phyloP scores from a whole-genome alignment of 208 protist species.

The Trichomonas vaginalis region DNA sequence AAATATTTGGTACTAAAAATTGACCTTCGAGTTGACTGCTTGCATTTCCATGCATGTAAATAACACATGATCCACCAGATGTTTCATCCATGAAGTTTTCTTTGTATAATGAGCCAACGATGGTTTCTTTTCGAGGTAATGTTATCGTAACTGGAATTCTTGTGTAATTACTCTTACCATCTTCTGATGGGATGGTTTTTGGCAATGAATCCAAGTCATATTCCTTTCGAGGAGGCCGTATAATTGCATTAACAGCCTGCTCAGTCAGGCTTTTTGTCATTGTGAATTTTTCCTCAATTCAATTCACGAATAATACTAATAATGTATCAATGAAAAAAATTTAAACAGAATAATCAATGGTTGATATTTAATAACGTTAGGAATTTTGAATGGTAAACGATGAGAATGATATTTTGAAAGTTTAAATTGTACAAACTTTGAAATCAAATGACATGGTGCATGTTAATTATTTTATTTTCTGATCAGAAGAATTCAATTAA shows the following conservation, averaged over 20 bases:
- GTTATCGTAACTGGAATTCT: neutral
- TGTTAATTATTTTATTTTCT: too few species aligned
- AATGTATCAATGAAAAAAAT: too few species aligned
- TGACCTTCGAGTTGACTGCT: neutral
- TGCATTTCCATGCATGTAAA: neutral
- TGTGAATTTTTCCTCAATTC: too few species aligned
- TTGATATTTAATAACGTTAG: too few species aligned
- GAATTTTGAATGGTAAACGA: too few species aligned
- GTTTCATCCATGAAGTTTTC: neutral
- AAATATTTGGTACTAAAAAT: conserved; percentile 3
- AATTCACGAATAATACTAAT: too few species aligned
- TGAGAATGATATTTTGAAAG: too few species aligned
- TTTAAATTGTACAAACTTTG: too few species aligned
- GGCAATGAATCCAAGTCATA: neutral
- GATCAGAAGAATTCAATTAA: too few species aligned
- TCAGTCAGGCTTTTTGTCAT: neutral
- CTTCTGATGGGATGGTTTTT: neutral
- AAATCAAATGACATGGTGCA: too few species aligned
- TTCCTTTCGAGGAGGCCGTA: neutral
- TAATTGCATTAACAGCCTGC: neutral
- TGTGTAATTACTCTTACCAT: neutral
- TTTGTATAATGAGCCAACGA: neutral
- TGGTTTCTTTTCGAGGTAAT: neutral
- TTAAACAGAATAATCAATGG: too few species aligned
- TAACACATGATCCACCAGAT: neutral